Evolutionary conservation across 2,329 filamentous ascomycete species (phyloP).

Genomic region (Lizonia empirigonia): DNA sequence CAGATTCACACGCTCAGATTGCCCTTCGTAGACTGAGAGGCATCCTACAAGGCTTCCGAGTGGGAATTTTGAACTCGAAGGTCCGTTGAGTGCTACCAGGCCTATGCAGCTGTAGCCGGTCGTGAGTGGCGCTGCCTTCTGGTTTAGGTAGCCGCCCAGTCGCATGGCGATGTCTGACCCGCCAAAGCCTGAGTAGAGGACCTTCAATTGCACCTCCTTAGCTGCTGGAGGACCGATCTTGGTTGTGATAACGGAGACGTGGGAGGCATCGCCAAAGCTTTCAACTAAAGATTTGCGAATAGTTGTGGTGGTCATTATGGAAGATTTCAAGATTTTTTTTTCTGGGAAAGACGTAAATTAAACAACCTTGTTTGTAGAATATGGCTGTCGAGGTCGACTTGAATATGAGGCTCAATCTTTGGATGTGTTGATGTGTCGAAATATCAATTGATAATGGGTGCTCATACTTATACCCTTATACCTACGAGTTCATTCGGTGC

Average conservation of each 20-base stretch:
- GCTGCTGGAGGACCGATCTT: conserved; percentile 50
- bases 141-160: conserved; percentile 55
- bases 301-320: conserved; percentile 32
- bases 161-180: conserved; percentile 59
- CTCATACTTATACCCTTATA: conserved; percentile 4
- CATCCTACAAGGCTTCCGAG: conserved; percentile 35
- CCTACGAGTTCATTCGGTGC: not conserved
- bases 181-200: conserved; percentile 56
- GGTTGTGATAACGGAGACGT: conserved; percentile 45
- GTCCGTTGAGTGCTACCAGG: conserved; percentile 49
- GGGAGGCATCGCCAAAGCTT: conserved; percentile 50
- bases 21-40: conserved; percentile 39
- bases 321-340: not conserved
- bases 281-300: conserved; percentile 56
- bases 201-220: conserved; percentile 55
- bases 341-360: not conserved
- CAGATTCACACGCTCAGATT: conserved; percentile 55
- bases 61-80: conserved; percentile 31
- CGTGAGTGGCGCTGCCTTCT: conserved; percentile 54
- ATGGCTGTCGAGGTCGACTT: not conserved
- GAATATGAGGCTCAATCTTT: not conserved
- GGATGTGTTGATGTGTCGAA: too few relatives aligned
- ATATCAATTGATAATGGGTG: too few relatives aligned
- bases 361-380: too few relatives aligned
- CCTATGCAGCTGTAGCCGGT: conserved; percentile 59